Base-by-base conservation (phyloP, 371 early-diverging fungal genomes). In the Mucor plumbeus region DNA sequence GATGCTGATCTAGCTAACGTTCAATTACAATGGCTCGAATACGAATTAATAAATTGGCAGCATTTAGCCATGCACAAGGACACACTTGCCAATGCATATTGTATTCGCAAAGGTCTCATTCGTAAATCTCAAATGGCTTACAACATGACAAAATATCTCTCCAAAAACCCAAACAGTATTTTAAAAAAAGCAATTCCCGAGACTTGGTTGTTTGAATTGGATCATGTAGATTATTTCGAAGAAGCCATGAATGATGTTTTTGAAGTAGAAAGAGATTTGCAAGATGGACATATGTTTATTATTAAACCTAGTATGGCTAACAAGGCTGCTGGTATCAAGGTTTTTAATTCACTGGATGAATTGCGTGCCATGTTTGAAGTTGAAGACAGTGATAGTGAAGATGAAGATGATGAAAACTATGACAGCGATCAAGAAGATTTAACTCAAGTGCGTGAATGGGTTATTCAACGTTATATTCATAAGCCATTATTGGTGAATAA, bases 221-320 rank as follows among this genome's bases (percentile, higher is more conserved):
- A 88, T 70, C 90, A 89, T 64, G 74, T 85, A 1, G 90, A 91
- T 57, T 91, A 91, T 61, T 67, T 90, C 56, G 91, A 91, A 33
- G 91, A 91, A 69, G 88, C 89, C 8, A 75, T 91, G 71, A 87
- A 88, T 67, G 91, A 91, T 59, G 86, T 85, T 21, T 91, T 78
- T 68, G 91, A 91, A 63, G 87, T 91, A 0, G 86, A 87, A 36
- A 65, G 83, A 14, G 88, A 84, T 50, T 74, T 91, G 48, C 53
- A 38, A 11, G 67, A 56, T 1, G 44, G 65, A 8, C 76, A 76
- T 40, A 63, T 75, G 56, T 91, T 90, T 67, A 91, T 91, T 36
- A 77, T 91, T 33, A 91, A 91, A 64, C 91, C 91, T 13, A 90
- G 90, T 62, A 70, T 91, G 70, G 89, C 90, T 1, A 87, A 85